Conservation (phyloP, 1,139 yeast genomes). For the Ashbya aceris region DNA sequence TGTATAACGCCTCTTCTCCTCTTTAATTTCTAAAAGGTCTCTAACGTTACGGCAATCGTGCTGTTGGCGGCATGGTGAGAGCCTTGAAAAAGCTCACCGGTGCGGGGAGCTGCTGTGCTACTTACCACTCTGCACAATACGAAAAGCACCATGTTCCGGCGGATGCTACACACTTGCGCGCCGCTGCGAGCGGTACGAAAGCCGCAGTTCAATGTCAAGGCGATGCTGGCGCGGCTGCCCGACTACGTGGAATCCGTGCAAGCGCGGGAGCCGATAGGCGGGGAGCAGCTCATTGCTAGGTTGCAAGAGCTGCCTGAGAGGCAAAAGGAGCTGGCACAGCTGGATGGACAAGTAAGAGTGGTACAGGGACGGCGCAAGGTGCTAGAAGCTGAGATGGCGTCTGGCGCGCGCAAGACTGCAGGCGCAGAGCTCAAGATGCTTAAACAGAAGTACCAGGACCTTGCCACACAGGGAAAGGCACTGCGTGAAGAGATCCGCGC, state of each 20-base stretch:
- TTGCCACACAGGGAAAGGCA: slow-evolving; percentile 21
- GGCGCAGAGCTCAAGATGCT: slow-evolving; percentile 11
- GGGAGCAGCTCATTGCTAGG: slow-evolving; percentile 22
- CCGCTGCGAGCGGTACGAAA: slow-evolving; percentile 19
- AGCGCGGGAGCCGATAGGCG: slow-evolving; percentile 36
- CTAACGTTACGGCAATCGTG: not conserved
- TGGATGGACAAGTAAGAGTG: slow-evolving; percentile 20
- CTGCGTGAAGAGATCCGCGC: slow-evolving; percentile 33
- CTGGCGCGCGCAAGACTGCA: slow-evolving; percentile 5
- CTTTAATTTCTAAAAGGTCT: slow-evolving; percentile 1
- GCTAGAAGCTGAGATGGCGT: slow-evolving; percentile 22
- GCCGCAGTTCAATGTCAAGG: slow-evolving; percentile 44
- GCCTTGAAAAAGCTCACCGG: not conserved
- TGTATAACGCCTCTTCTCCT: slow-evolving; percentile 3
- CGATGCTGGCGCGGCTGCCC: slow-evolving; percentile 34
- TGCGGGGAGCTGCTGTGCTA: too few species aligned
- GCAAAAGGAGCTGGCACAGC: slow-evolving; percentile 18
- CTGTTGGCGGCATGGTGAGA: not conserved
- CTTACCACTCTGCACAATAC: too few species aligned
- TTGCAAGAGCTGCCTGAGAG: slow-evolving; percentile 30
- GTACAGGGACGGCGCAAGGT: slow-evolving; percentile 27
- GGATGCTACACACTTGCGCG: slow-evolving; percentile 7
- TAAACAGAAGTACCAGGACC: slow-evolving; percentile 18
- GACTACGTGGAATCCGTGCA: slow-evolving; percentile 39
- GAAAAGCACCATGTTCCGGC: not conserved